Evolutionary conservation across 148 eudicot species (phyloP).

Genomic region (Vaccinium macrocarpon): DNA sequence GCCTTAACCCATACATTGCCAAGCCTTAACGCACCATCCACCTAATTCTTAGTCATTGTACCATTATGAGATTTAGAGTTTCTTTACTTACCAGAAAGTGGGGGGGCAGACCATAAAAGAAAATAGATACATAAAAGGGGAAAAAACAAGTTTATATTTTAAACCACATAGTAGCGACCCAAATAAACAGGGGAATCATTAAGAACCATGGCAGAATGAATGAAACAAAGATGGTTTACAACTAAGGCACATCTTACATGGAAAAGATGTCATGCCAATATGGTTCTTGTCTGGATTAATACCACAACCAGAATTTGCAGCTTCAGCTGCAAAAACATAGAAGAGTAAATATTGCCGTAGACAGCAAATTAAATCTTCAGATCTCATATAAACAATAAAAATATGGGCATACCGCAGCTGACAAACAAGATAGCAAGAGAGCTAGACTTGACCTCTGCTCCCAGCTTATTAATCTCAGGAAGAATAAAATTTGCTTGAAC

Average conservation of each 20-base stretch:
- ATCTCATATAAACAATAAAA: neutral
- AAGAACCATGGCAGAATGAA: neutral
- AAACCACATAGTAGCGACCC: neutral
- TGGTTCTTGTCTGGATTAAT: constrained; percentile 41
- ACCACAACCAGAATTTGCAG: constrained; percentile 29
- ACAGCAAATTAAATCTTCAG: neutral
- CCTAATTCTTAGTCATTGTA: neutral
- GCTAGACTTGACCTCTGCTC: constrained; percentile 64
- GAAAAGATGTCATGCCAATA: constrained; percentile 38
- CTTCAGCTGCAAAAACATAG: constrained; percentile 39
- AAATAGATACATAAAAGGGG: neutral
- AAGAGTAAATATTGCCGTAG: constrained; percentile 3
- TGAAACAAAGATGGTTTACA: constrained; percentile 8
- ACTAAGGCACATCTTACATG: constrained; percentile 46
- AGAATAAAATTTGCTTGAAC: constrained; percentile 62
- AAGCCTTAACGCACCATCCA: neutral
- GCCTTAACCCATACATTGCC: neutral
- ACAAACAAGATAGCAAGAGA: constrained; percentile 66
- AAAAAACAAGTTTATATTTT: neutral
- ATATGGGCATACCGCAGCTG: constrained; percentile 64
- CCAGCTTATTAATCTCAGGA: constrained; percentile 82
- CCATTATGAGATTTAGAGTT: neutral
- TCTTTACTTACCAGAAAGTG: neutral
- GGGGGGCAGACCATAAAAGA: neutral
- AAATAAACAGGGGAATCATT: neutral